A percentile compares a stretch with the other conserved stretches of the same genome.
phyloP scores from a whole-genome alignment of 495 filamentous ascomycete genomes.

The Aspergillus cristatus region DNA sequence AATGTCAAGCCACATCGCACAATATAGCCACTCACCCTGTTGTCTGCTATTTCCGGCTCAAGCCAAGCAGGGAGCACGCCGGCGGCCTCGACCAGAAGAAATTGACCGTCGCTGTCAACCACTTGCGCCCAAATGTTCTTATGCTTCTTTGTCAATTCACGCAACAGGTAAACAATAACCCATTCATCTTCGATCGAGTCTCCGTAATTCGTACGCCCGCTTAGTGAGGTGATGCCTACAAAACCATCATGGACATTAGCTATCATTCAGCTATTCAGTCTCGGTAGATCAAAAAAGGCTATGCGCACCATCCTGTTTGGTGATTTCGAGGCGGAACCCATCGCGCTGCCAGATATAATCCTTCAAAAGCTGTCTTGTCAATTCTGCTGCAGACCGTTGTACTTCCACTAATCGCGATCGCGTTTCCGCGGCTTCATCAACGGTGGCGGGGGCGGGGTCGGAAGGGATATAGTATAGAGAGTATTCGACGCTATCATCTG shows the following conservation, averaged over 20 bases:
- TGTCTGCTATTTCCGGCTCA: constrained; percentile 80
- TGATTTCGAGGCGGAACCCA: constrained; percentile 52
- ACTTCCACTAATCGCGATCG: constrained; percentile 58
- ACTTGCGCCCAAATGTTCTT: constrained; percentile 73
- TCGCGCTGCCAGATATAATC: constrained; percentile 97
- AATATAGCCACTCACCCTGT: constrained; percentile 47
- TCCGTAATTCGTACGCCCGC: constrained; percentile 72
- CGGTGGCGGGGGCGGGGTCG: constrained; percentile 30
- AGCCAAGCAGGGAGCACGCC: constrained; percentile 82
- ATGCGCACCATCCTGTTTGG: constrained; percentile 48
- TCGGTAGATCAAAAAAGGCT: not conserved
- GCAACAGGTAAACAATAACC: constrained; percentile 87
- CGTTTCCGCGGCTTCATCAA: constrained; percentile 43
- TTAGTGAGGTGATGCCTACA: constrained; percentile 41
- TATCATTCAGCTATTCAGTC: constrained; percentile 2
- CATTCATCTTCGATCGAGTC: constrained; percentile 97
- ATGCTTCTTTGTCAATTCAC: constrained; percentile 65
- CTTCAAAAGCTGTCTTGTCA: constrained; percentile 54
- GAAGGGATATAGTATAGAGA: constrained; percentile 57
- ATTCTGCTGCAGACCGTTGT: constrained; percentile 52
- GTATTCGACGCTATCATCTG: constrained; percentile 87
- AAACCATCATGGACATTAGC: not conserved
- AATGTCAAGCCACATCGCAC: too few relatives aligned
- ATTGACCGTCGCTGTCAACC: constrained; percentile 85
- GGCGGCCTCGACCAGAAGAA: constrained; percentile 89